Percentiles rank a stretch among this genome's conserved stretches.
These are phyloP conservation scores for Populus davidiana DNA, from an alignment of 345 rosid genomes.

Conservation along the genomic window DNA sequence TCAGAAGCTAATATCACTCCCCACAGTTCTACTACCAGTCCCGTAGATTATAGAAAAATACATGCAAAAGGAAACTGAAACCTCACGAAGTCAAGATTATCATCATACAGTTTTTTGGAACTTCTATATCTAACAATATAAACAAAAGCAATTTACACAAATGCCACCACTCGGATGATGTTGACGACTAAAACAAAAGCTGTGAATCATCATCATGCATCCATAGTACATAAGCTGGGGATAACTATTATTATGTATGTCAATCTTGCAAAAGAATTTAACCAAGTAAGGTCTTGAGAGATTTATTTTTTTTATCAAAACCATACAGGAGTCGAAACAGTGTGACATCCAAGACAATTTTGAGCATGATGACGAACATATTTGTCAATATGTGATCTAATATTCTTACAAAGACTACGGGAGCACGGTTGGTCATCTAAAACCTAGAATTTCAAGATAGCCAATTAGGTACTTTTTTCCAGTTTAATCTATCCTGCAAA, in stretches of 20 bases:
- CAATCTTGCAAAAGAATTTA: not conserved
- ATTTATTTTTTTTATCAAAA: not conserved
- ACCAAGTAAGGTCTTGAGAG: not conserved
- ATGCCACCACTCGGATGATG: not conserved
- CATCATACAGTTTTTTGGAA: not conserved
- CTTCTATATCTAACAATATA: not conserved
- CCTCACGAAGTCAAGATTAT: not conserved
- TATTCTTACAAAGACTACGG: slow-evolving; percentile 10
- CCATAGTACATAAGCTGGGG: not conserved
- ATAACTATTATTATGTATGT: not conserved
- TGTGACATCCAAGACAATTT: not conserved
- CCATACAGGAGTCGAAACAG: not conserved
- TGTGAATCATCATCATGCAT: not conserved
- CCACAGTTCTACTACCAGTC: slow-evolving; percentile 3
- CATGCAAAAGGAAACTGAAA: not conserved
- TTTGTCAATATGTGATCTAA: not conserved
- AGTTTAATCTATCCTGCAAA: slow-evolving; percentile 33
- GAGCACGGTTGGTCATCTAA: slow-evolving; percentile 16
- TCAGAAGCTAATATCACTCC: slow-evolving; percentile 18
- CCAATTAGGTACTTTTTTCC: slow-evolving; percentile 4
- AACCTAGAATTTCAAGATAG: slow-evolving; percentile 22
- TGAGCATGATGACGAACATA: slow-evolving; percentile 3
- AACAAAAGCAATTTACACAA: not conserved
- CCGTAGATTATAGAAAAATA: not conserved
- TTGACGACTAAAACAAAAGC: not conserved